Evolutionary conservation across 805 yeast genomes (phyloP).

Genomic region (Metschnikowia lochheadii): DNA sequence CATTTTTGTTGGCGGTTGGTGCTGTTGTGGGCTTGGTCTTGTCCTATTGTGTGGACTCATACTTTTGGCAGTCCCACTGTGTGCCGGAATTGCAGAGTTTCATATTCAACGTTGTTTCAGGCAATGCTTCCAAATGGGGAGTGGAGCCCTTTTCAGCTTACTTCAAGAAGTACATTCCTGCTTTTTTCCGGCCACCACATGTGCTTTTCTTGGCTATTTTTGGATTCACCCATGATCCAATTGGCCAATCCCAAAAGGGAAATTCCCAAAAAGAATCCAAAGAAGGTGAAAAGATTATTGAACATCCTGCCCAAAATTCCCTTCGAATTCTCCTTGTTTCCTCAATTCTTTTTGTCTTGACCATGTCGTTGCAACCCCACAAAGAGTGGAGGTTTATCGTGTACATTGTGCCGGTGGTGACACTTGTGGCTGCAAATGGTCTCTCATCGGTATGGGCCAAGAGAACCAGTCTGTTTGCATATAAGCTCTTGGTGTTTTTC

Average conservation of each 20-base stretch:
- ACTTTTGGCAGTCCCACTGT: slow-evolving; percentile 61
- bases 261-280: slow-evolving; percentile 9
- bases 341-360: slow-evolving; percentile 49
- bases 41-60: slow-evolving; percentile 59
- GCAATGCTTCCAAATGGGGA: slow-evolving; percentile 81
- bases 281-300: slow-evolving; percentile 16
- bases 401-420: slow-evolving; percentile 68
- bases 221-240: slow-evolving; percentile 42
- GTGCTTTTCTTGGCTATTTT: slow-evolving; percentile 37
- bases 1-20: slow-evolving; percentile 45
- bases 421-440: slow-evolving; percentile 61
- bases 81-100: slow-evolving; percentile 77
- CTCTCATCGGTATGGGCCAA: slow-evolving; percentile 32
- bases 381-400: slow-evolving; percentile 92
- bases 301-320: slow-evolving; percentile 28
- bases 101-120: slow-evolving; percentile 69
- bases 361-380: slow-evolving; percentile 81
- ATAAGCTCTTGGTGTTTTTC: slow-evolving; percentile 26
- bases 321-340: slow-evolving; percentile 47
- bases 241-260: slow-evolving; percentile 24
- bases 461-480: slow-evolving; percentile 16
- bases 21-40: slow-evolving; percentile 45
- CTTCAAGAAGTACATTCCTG: slow-evolving; percentile 46
- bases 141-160: slow-evolving; percentile 70
- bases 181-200: slow-evolving; percentile 41